Percentiles rank a stretch among this genome's conserved stretches.
Conservation (phyloP, 352 stramenopile genomes). For the Globisporangium canariense region DNA sequence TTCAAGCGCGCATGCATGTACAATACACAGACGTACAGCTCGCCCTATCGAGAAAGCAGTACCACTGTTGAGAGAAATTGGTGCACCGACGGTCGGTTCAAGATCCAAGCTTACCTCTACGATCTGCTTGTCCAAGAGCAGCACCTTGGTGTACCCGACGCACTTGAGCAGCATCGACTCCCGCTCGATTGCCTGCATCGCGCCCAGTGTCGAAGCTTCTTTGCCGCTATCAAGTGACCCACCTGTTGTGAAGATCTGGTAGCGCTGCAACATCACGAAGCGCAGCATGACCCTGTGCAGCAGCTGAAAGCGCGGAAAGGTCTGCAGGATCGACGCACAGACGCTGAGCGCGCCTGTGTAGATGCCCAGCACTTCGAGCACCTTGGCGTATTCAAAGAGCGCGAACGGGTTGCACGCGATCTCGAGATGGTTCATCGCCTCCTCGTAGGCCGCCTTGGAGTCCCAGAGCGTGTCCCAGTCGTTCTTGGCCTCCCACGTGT, state of each 20-base stretch:
- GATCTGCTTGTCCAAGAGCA: constrained; percentile 42
- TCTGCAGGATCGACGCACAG: constrained; percentile 46
- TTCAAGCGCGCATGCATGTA: constrained; percentile 64
- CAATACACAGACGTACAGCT: constrained; percentile 41
- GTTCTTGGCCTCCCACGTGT: constrained; percentile 34
- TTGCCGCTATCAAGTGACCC: background rate
- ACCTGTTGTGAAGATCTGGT: constrained; percentile 33
- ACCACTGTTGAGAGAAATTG: background rate
- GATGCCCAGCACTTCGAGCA: constrained; percentile 46
- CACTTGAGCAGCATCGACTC: constrained; percentile 41
- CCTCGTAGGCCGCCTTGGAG: constrained; percentile 49
- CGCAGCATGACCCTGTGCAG: constrained; percentile 36
- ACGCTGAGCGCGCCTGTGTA: constrained; percentile 46
- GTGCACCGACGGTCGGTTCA: background rate
- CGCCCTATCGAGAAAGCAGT: constrained; percentile 17
- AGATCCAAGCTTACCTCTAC: constrained; percentile 18
- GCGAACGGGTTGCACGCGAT: constrained; percentile 44
- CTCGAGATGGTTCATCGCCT: constrained; percentile 49
- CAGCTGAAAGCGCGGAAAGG: constrained; percentile 48
- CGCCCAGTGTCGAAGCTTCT: background rate
- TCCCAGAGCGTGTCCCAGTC: constrained; percentile 70
- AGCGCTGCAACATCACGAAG: constrained; percentile 56
- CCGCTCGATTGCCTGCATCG: constrained; percentile 19
- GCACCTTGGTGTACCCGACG: constrained; percentile 43
- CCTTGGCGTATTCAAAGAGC: constrained; percentile 47